A percentile compares a stretch with the other conserved stretches of the same genome.
phyloP scores from a whole-genome alignment of 2,329 filamentous ascomycete species.

The Capronia coronata region DNA sequence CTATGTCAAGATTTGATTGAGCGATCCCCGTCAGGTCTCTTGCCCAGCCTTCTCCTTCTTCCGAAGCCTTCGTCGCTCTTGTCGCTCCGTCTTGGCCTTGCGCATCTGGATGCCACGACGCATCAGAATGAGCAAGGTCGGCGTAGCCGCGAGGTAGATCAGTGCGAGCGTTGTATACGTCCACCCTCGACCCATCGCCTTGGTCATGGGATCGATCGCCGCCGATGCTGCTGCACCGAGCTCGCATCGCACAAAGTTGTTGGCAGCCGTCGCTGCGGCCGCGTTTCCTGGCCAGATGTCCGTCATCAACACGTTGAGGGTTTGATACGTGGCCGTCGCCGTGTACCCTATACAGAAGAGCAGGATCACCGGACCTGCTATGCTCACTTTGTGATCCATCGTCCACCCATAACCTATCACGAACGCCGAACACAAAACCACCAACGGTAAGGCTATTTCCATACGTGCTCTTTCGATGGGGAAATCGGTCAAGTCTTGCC shows the following conservation, averaged over 20 bases:
- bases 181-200: conserved; percentile 20
- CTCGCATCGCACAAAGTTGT: conserved; percentile 36
- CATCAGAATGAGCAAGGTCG: conserved; percentile 8
- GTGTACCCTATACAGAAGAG: conserved; percentile 18
- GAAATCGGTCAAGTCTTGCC: conserved; percentile 33
- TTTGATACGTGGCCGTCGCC: conserved; percentile 8
- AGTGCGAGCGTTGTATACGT: conserved; percentile 10
- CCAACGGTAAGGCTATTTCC: conserved; percentile 38
- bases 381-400: conserved; percentile 32
- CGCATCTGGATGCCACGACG: conserved; percentile 9
- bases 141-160: conserved; percentile 2
- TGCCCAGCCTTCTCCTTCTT: conserved; percentile 3
- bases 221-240: conserved; percentile 32
- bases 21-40: background rate
- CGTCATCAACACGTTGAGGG: conserved; percentile 17
- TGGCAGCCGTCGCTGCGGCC: conserved; percentile 33
- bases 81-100: conserved; percentile 3
- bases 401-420: conserved; percentile 41
- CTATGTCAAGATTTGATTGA: background rate
- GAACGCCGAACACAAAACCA: conserved; percentile 31
- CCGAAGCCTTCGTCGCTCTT: conserved; percentile 4
- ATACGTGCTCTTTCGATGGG: conserved; percentile 42
- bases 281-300: conserved; percentile 25
- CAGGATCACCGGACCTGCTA: conserved; percentile 33
- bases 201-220: conserved; percentile 24